These are phyloP conservation scores for Glycine soja DNA, from an alignment of 306 rosid genomes.

Conservation along the genomic window DNA sequence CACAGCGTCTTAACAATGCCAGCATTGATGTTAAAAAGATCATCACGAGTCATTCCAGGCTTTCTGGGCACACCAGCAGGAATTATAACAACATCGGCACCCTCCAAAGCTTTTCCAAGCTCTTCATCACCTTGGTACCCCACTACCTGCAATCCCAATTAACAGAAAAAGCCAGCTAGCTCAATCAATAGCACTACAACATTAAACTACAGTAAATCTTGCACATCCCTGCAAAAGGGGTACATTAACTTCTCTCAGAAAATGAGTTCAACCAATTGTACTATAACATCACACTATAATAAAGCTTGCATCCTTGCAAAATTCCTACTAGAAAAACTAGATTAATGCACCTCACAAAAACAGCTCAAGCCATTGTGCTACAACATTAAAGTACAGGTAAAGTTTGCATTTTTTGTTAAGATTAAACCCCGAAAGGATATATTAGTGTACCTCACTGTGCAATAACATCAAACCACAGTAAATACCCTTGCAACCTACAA, in stretches of 20 bases:
- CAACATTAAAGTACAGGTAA: background rate
- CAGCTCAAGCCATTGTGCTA: background rate
- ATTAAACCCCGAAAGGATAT: background rate
- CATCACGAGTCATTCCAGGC: slow-evolving; percentile 99
- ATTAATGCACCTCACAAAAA: background rate
- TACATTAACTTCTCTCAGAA: background rate
- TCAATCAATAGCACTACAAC: background rate
- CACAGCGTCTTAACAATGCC: slow-evolving; percentile 84
- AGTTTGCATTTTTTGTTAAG: background rate
- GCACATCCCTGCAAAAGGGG: background rate
- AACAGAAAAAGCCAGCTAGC: background rate
- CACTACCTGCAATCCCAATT: slow-evolving; percentile 58
- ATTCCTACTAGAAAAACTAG: background rate
- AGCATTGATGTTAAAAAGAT: slow-evolving; percentile 94
- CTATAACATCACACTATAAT: slow-evolving; percentile 1
- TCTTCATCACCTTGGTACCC: slow-evolving; percentile 81
- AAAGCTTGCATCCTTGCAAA: background rate
- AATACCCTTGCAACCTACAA: too few relatives aligned
- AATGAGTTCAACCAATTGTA: background rate
- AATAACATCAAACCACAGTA: background rate
- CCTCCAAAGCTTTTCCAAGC: slow-evolving; percentile 86
- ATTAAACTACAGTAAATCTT: slow-evolving; percentile 1
- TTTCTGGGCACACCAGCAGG: slow-evolving; percentile 99
- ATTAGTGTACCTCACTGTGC: background rate
- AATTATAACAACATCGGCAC: slow-evolving; percentile 85